These are phyloP conservation scores for Chaetomium cochliodes DNA, from an alignment of 495 filamentous ascomycete genomes.

Conservation along the genomic window DNA sequence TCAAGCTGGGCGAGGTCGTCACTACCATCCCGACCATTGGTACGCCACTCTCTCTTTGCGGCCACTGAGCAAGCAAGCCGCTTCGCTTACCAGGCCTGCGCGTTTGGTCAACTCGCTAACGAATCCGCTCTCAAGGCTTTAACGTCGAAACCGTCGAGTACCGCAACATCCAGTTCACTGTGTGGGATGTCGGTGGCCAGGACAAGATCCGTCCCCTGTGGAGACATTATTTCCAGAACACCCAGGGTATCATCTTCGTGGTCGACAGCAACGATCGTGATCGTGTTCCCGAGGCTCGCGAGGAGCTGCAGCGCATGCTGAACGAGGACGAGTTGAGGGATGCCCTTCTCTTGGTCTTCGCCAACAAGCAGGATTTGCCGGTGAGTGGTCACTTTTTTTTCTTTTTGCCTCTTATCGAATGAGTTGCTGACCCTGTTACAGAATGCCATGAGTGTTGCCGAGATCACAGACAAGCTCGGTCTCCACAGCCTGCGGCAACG, in stretches of 20 bases:
- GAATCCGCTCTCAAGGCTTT: conserved; percentile 64
- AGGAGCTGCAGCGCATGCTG: conserved; percentile 99
- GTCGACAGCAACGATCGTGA: conserved; percentile 99
- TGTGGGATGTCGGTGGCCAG: conserved; percentile 99
- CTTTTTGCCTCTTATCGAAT: background rate
- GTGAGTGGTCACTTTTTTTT: conserved; percentile 53
- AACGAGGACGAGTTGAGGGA: conserved; percentile 99
- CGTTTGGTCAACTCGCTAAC: conserved; percentile 28
- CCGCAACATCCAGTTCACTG: conserved; percentile 99
- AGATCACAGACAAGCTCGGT: conserved; percentile 99
- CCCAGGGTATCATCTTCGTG: conserved; percentile 99
- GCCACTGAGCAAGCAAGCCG: background rate
- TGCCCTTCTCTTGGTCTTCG: conserved; percentile 95
- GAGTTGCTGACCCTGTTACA: conserved; percentile 41
- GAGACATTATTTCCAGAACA: conserved; percentile 99
- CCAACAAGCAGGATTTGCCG: conserved; percentile 99
- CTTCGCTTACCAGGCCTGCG: background rate
- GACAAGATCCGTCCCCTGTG: conserved; percentile 99
- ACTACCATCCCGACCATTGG: conserved; percentile 99
- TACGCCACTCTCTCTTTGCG: conserved; percentile 53
- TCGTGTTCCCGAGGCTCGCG: conserved; percentile 96
- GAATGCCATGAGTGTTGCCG: conserved; percentile 99
- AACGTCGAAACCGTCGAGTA: conserved; percentile 99
- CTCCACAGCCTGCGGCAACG: conserved; percentile 97
- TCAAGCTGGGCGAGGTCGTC: conserved; percentile 99